phyloP scores from a whole-genome alignment of 202 grass and related monocot species.

The Tripidium arundinaceum region DNA sequence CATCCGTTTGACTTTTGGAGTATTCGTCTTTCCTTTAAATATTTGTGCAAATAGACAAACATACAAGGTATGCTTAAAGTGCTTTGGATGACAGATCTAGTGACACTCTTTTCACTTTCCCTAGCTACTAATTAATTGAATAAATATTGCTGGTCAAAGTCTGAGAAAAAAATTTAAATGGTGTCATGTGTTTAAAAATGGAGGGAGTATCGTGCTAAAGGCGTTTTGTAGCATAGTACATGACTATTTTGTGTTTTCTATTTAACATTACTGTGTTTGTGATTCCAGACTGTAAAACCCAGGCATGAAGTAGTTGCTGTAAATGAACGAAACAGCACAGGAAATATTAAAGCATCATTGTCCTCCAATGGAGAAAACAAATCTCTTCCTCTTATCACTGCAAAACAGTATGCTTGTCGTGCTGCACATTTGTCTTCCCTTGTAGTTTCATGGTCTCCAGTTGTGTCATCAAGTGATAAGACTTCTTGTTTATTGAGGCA shows the following conservation, averaged over 20 bases:
- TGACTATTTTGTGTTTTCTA: neutral
- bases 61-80: neutral
- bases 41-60: neutral
- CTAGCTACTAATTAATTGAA: neutral
- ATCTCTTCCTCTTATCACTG: slow-evolving; percentile 47
- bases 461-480: slow-evolving; percentile 39
- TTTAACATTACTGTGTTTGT: slow-evolving; percentile 12
- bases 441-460: slow-evolving; percentile 72
- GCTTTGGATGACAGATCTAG: neutral
- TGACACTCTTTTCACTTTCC: neutral
- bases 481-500: slow-evolving; percentile 33
- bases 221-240: neutral
- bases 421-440: slow-evolving; percentile 61
- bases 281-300: slow-evolving; percentile 39
- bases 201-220: neutral
- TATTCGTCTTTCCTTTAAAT: neutral
- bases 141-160: neutral
- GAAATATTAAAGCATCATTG: slow-evolving; percentile 34
- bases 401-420: slow-evolving; percentile 68
- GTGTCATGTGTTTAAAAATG: neutral
- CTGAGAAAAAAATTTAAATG: neutral
- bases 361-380: slow-evolving; percentile 32
- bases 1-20: neutral
- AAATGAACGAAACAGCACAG: slow-evolving; percentile 32
- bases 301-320: slow-evolving; percentile 10